Evolutionary conservation across 768 basidiomycete genomes (phyloP), one percentile per base, ranked within the genome.

Genomic region (Phaeolepiota aurea): DNA sequence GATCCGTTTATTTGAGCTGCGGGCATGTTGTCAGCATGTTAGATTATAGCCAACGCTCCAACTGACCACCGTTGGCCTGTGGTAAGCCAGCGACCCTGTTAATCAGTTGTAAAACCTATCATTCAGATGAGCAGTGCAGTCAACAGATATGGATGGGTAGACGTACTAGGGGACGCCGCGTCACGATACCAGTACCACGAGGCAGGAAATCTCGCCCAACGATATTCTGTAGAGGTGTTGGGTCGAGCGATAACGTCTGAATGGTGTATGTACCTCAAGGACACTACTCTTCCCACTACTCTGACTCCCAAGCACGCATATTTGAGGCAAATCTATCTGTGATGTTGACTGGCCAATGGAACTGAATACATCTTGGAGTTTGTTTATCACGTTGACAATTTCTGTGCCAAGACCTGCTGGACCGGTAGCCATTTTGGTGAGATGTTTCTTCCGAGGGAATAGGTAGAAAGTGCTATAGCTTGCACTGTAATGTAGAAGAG

Each of bases 131-230:
- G 25, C 7, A 28, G 25, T 28, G 25, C 7, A n/a, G 7, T 28
- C n/a, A n/a, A 7, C 25, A 28, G 25, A 28, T 28, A 28, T 7
- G 25, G n/a, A 28, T n/a, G n/a, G 25, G 25, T n/a, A n/a, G 25
- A 28, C 81, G 53, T 60, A 94, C 93, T 64, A 99, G 68, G 42
- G 96, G 96, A 58, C 96, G 79, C 56, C 94, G 79, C 38, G 94
- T 98, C 63, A 99, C 94, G 55, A 99, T 99, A 64, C 94, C 94
- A 42, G 92, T 88, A 60, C 96, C 96, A 72, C 96, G 87, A 64
- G 96, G 96, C 57, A 99, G 61, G 73, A 99, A 99, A 63, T 99
- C 96, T 50, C 94, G 79, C 44, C 96, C 96, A 41, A 97, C 93
- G 50, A 97, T 92, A 66, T 98, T 96, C 91, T 94, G 50, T 19